Conservation (phyloP, 768 basidiomycete species). For the Auricularia heimuer region DNA sequence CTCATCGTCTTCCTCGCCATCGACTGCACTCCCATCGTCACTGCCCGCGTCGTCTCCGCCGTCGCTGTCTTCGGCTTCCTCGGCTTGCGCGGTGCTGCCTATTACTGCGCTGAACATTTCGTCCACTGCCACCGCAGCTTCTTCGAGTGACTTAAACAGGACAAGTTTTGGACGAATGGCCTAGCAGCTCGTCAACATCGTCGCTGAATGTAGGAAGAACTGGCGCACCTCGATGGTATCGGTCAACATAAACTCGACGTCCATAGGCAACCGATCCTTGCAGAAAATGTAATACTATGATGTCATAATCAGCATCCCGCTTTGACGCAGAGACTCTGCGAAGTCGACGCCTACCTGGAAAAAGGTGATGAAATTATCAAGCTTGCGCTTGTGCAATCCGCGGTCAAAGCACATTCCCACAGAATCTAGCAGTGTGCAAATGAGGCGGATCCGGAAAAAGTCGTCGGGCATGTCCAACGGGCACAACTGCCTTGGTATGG, state of each 20-base stretch:
- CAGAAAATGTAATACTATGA: slow-evolving; percentile 70
- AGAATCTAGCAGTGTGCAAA: slow-evolving; percentile 88
- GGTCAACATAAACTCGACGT: slow-evolving; percentile 92
- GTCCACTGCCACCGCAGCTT: slow-evolving; percentile 82
- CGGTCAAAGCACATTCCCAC: slow-evolving; percentile 98
- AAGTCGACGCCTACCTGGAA: slow-evolving; percentile 58
- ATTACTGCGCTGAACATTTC: slow-evolving; percentile 69
- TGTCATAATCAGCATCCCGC: too few relatives aligned
- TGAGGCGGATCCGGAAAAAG: slow-evolving; percentile 86
- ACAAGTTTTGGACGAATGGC: slow-evolving; percentile 77
- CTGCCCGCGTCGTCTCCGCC: slow-evolving; percentile 23
- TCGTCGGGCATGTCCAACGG: slow-evolving; percentile 89
- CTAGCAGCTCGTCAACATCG: slow-evolving; percentile 27
- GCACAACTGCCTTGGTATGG: slow-evolving; percentile 64
- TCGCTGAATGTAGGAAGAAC: neutral
- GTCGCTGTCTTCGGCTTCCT: slow-evolving; percentile 22
- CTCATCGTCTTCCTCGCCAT: slow-evolving; percentile 56
- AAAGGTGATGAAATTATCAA: slow-evolving; percentile 86
- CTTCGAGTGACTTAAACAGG: slow-evolving; percentile 64
- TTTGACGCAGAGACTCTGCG: too few relatives aligned
- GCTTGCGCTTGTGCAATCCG: slow-evolving; percentile 82
- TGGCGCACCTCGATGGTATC: slow-evolving; percentile 80
- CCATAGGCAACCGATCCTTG: slow-evolving; percentile 89
- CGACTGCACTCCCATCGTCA: slow-evolving; percentile 26
- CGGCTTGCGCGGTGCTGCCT: slow-evolving; percentile 48